Percentiles rank a stretch among this genome's conserved stretches.
Conservation (phyloP, 139 green algal species). For the Tetradesmus obliquus region DNA sequence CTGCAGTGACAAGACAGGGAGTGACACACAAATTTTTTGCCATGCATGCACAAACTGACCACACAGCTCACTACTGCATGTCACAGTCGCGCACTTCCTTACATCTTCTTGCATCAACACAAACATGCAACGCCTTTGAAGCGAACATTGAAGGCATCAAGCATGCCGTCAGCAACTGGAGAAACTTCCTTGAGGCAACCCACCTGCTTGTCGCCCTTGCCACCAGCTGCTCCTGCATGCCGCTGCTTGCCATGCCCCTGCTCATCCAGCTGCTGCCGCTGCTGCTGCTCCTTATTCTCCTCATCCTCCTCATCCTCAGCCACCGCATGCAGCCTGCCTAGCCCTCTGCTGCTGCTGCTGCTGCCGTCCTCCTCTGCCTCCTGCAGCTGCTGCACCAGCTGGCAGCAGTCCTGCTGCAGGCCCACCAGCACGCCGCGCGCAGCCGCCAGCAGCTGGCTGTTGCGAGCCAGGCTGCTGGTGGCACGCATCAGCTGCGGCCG, state of each 20-base stretch:
- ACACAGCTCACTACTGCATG: too few relatives aligned
- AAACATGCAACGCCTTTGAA: too few relatives aligned
- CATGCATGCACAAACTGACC: too few relatives aligned
- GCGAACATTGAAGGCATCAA: too few relatives aligned
- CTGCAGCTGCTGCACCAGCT: slow-evolving; percentile 41
- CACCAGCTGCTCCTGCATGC: background rate
- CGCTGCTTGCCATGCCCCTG: background rate
- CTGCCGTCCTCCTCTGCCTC: background rate
- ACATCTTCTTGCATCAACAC: too few relatives aligned
- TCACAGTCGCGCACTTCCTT: too few relatives aligned
- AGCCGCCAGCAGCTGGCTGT: slow-evolving; percentile 40
- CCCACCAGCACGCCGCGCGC: slow-evolving; percentile 14
- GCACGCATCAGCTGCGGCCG: slow-evolving; percentile 15
- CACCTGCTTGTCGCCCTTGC: slow-evolving; percentile 21
- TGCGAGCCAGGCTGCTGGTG: slow-evolving; percentile 31
- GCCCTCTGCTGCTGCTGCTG: background rate
- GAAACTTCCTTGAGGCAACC: background rate
- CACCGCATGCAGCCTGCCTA: background rate
- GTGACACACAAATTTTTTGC: too few relatives aligned
- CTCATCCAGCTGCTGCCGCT: background rate
- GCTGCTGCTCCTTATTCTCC: background rate
- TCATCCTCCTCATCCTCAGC: background rate
- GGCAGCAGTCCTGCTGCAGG: slow-evolving; percentile 33
- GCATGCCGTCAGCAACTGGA: too few relatives aligned
- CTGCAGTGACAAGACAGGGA: background rate